Percentiles rank a stretch among this genome's conserved stretches.
Conservation (phyloP, 345 rosid genomes). For the rapeseed (Brassica napus) region Da-Ae NC_063450.1:54437501-54438000, state of each 20-base stretch:
- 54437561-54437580: not conserved
- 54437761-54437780: not conserved
- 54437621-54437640: conserved; percentile 19
- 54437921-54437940: not conserved
- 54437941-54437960: not conserved
- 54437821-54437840: not conserved
- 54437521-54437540: not conserved
- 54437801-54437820: not conserved
- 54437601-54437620: conserved; percentile 38
- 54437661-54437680: not conserved
- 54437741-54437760: not conserved
- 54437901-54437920: not conserved
- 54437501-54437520: not conserved
- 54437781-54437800: not conserved
- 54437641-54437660: not conserved
- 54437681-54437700: not conserved
- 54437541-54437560: not conserved
- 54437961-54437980: not conserved
- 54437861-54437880: not conserved
- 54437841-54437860: not conserved
- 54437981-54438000: not conserved
- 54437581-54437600: not conserved
- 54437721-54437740: not conserved
- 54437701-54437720: not conserved
- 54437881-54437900: not conserved